Evolutionary conservation across 805 yeast species (phyloP).

Genomic region (Saturnispora quitensis): DNA sequence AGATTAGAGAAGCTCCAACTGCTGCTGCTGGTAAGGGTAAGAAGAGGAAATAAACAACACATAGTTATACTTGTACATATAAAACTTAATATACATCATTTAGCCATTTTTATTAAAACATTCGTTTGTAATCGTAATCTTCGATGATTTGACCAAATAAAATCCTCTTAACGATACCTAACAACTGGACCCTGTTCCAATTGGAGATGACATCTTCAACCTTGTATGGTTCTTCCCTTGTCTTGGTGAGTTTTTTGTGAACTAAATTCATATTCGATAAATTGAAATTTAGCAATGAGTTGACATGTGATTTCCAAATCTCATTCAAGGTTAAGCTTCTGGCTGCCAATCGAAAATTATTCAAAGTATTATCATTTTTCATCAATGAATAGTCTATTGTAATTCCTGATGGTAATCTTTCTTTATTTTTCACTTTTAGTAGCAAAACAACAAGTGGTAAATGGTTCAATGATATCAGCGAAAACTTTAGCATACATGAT

Average conservation of each 20-base stretch:
- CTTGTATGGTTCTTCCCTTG: background rate
- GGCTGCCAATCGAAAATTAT: slow-evolving; percentile 18
- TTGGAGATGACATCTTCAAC: slow-evolving; percentile 17
- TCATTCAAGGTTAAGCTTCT: slow-evolving; percentile 22
- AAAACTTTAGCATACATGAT: slow-evolving; percentile 46
- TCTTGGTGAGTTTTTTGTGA: slow-evolving; percentile 1
- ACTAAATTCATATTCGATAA: slow-evolving; percentile 17
- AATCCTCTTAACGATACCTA: slow-evolving; percentile 16
- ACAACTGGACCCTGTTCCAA: slow-evolving; percentile 21
- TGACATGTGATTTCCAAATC: slow-evolving; percentile 23
- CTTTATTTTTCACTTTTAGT: slow-evolving; percentile 70
- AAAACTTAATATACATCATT: background rate
- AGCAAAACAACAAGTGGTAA: slow-evolving; percentile 80
- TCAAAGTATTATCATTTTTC: background rate
- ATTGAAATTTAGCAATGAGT: slow-evolving; percentile 24
- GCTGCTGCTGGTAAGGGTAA: slow-evolving; percentile 34
- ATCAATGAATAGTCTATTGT: slow-evolving; percentile 21
- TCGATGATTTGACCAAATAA: slow-evolving; percentile 24
- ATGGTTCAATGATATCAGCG: slow-evolving; percentile 63
- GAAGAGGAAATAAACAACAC: slow-evolving; percentile 13
- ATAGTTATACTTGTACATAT: slow-evolving; percentile 5
- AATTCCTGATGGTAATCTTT: slow-evolving; percentile 48
- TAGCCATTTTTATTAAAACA: slow-evolving; percentile 18
- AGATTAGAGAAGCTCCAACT: slow-evolving; percentile 41
- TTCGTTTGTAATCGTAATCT: slow-evolving; percentile 24